A percentile compares a stretch with the other conserved stretches of the same genome.
These are phyloP conservation scores for Alternaria rosae DNA, from an alignment of 2,329 filamentous ascomycete genomes.

Conservation along the genomic window DNA sequence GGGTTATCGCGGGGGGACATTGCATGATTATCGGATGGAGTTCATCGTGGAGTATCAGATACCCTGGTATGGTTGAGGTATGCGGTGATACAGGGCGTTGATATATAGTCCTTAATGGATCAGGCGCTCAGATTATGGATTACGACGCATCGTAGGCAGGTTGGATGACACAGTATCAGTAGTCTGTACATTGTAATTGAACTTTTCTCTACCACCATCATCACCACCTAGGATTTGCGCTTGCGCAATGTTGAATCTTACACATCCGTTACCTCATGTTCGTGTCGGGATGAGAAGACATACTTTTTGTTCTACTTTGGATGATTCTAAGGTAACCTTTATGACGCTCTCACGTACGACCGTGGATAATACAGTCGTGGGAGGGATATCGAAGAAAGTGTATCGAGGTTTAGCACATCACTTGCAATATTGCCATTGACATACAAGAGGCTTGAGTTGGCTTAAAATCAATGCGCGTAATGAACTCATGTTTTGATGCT, in stretches of 20 bases:
- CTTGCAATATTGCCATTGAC: background rate
- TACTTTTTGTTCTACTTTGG: too few species aligned
- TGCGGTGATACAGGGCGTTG: background rate
- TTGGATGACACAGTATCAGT: background rate
- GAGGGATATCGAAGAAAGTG: background rate
- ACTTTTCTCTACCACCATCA: background rate
- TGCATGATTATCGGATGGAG: background rate
- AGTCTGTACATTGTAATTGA: background rate
- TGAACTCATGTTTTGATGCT: background rate
- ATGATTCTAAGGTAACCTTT: too few species aligned
- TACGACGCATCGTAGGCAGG: background rate
- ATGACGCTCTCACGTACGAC: too few species aligned
- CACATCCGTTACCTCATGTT: too few species aligned
- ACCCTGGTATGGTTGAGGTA: background rate
- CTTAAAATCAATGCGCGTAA: background rate
- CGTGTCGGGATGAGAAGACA: too few species aligned
- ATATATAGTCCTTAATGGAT: background rate
- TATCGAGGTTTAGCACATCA: background rate
- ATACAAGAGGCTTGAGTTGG: background rate
- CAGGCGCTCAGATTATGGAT: background rate
- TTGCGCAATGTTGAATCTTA: too few species aligned
- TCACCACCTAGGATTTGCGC: too few species aligned
- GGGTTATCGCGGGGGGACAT: background rate
- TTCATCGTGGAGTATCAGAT: background rate
- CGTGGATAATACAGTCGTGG: too few species aligned